Conservation (phyloP, 2,329 filamentous ascomycete species). For the Neopestalotiopsis clavispora region DNA sequence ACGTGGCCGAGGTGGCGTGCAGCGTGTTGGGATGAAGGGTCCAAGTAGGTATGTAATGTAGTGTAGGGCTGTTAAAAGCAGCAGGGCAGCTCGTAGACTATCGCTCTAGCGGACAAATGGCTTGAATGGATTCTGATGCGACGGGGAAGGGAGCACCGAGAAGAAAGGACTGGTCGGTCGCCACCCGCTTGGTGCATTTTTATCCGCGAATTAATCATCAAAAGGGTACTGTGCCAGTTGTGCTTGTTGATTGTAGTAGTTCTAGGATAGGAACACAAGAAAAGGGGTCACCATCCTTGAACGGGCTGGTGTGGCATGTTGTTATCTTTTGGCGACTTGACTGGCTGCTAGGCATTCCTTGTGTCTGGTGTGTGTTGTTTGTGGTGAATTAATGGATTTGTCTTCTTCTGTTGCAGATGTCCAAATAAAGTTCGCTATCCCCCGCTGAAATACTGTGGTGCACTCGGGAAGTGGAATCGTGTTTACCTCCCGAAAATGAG, state of each 20-base stretch:
- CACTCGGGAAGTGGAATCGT: neutral
- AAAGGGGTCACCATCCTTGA: neutral
- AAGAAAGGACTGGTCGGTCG: neutral
- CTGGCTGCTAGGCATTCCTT: neutral
- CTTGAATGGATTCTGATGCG: neutral
- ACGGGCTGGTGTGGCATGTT: neutral
- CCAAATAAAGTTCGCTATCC: slow-evolving; percentile 11
- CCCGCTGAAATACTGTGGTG: neutral
- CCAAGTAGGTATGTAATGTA: neutral
- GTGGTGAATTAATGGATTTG: neutral
- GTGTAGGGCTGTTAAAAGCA: slow-evolving; percentile 2
- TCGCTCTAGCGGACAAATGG: neutral
- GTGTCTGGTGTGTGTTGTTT: neutral
- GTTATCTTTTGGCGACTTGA: neutral
- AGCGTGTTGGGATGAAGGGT: neutral
- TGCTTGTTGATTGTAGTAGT: neutral
- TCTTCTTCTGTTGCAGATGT: neutral
- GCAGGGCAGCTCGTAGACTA: neutral
- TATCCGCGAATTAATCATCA: neutral
- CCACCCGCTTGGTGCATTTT: neutral
- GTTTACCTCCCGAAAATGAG: neutral
- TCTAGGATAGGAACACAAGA: neutral
- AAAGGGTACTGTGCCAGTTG: neutral
- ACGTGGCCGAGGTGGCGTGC: neutral
- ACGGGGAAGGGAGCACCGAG: neutral